Evolutionary conservation across 345 rosid genomes (phyloP).

Genomic region (Erodium maritimum): DNA sequence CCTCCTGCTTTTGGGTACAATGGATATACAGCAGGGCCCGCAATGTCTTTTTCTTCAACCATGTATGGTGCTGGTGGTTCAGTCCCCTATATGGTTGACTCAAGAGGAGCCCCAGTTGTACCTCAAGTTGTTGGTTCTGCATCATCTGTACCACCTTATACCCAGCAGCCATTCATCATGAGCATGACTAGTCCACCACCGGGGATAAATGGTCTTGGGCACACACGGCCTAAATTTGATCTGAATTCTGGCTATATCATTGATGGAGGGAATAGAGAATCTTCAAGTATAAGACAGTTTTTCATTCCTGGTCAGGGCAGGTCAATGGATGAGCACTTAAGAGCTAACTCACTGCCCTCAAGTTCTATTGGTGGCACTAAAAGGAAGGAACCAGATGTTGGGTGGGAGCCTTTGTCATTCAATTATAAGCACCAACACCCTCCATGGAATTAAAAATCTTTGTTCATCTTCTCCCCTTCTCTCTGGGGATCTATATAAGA

Average conservation of each 20-base stretch:
- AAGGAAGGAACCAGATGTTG: constrained; percentile 75
- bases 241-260: constrained; percentile 50
- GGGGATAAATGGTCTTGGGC: constrained; percentile 38
- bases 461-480: background rate
- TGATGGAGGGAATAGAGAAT: constrained; percentile 52
- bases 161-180: constrained; percentile 58
- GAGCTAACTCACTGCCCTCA: constrained; percentile 42
- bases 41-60: constrained; percentile 41
- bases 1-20: constrained; percentile 50
- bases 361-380: constrained; percentile 56
- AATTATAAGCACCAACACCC: constrained; percentile 40
- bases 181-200: constrained; percentile 39
- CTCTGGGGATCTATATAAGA: background rate
- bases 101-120: constrained; percentile 53
- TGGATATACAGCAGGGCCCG: constrained; percentile 37
- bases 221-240: constrained; percentile 51
- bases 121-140: constrained; percentile 53
- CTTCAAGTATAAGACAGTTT: constrained; percentile 44
- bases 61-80: constrained; percentile 50
- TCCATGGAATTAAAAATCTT: constrained; percentile 51
- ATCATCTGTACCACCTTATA: constrained; percentile 34
- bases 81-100: constrained; percentile 64
- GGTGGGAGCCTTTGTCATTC: constrained; percentile 45
- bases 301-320: constrained; percentile 44
- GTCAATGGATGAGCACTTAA: constrained; percentile 42